phyloP scores from a whole-genome alignment of 345 rosid genomes.

The Moringa oleifera region DNA sequence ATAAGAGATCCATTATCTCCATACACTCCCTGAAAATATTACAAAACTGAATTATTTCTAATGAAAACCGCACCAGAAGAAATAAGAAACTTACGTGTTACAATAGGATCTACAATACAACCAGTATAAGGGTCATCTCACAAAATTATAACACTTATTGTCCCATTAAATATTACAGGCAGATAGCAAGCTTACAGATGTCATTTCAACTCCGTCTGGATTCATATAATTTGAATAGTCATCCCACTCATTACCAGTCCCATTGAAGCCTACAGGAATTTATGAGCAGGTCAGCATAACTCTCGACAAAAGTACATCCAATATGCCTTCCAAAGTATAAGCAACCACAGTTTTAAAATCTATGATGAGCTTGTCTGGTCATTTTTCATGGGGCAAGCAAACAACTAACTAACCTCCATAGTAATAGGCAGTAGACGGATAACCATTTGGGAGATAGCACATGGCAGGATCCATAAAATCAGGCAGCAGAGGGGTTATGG shows the following conservation, averaged over 20 bases:
- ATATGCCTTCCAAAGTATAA: background rate
- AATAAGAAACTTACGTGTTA: background rate
- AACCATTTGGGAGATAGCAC: conserved; percentile 61
- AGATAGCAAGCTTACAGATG: conserved; percentile 38
- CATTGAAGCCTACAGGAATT: conserved; percentile 42
- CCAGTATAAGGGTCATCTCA: too few species aligned
- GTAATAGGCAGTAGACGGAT: conserved; percentile 39
- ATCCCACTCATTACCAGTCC: conserved; percentile 60
- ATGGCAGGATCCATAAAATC: conserved; percentile 59
- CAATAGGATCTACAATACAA: too few species aligned
- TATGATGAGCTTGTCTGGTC: background rate
- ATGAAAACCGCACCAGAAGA: background rate
- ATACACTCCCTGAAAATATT: conserved; percentile 50
- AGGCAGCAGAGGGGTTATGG: conserved; percentile 49
- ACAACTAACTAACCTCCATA: conserved; percentile 41
- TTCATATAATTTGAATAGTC: conserved; percentile 51
- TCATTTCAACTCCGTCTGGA: conserved; percentile 68
- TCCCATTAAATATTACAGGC: background rate
- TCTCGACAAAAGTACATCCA: background rate
- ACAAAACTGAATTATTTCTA: background rate
- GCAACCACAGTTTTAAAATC: background rate
- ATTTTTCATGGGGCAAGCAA: background rate
- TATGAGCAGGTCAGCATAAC: conserved; percentile 4
- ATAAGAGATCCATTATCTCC: conserved; percentile 76
- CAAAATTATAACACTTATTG: too few species aligned